Conservation (phyloP, 345 rosid genomes). For the Eutrema yunnanense region DNA sequence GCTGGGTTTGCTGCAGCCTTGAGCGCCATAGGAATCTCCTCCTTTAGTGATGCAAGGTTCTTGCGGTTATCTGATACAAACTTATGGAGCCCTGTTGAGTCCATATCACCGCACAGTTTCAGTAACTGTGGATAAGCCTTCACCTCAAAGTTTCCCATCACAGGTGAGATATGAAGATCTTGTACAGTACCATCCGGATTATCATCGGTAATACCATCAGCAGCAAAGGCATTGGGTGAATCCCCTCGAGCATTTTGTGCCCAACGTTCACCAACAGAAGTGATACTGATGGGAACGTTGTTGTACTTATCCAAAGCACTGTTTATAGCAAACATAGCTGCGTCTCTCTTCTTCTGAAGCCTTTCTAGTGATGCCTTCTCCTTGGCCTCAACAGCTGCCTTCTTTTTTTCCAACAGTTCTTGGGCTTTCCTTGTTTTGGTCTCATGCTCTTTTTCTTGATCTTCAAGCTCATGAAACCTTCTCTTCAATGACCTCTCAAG, state of each 20-base stretch:
- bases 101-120: conserved; percentile 82
- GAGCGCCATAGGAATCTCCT: conserved; percentile 85
- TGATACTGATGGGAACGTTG: conserved; percentile 33
- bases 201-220: conserved; percentile 33
- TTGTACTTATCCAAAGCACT: conserved; percentile 69
- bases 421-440: conserved; percentile 71
- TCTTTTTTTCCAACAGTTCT: conserved; percentile 62
- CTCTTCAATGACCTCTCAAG: conserved; percentile 97
- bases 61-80: conserved; percentile 97
- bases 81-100: conserved; percentile 81
- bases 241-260: conserved; percentile 35
- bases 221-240: conserved; percentile 37
- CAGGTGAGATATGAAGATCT: conserved; percentile 43
- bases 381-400: conserved; percentile 82
- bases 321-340: conserved; percentile 62
- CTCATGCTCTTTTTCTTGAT: conserved; percentile 78
- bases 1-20: conserved; percentile 80
- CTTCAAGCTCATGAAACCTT: conserved; percentile 96
- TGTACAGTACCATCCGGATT: conserved; percentile 38
- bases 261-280: conserved; percentile 38
- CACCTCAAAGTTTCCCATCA: conserved; percentile 47
- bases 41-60: conserved; percentile 81
- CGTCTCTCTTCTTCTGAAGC: conserved; percentile 91
- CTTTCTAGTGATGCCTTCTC: conserved; percentile 68
- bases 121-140: conserved; percentile 71